phyloP scores from a whole-genome alignment of 2,329 filamentous ascomycete species.

The Cladobotryum protrusum region DNA sequence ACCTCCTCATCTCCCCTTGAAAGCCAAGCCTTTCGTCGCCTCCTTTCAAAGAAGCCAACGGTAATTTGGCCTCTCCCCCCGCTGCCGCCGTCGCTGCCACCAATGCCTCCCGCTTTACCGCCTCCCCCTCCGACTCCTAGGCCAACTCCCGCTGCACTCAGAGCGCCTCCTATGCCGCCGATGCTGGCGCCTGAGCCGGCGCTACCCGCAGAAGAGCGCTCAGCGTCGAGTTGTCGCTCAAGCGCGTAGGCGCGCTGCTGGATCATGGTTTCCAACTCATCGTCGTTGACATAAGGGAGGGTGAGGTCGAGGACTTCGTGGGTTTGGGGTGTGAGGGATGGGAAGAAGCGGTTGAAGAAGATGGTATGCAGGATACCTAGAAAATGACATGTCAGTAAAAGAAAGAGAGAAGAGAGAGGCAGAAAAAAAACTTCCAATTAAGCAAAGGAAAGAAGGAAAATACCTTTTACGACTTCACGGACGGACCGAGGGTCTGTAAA shows the following conservation, averaged over 20 bases:
- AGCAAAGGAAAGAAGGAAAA: slow-evolving; percentile 10
- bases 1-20: slow-evolving; percentile 83
- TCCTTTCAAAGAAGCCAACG: slow-evolving; percentile 94
- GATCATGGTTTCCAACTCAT: slow-evolving; percentile 87
- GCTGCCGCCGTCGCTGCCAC: slow-evolving; percentile 16
- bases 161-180: slow-evolving; percentile 1
- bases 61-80: slow-evolving; percentile 69
- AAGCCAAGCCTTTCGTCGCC: slow-evolving; percentile 72
- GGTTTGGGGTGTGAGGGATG: slow-evolving; percentile 71
- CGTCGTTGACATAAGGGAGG: slow-evolving; percentile 81
- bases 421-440: slow-evolving; percentile 3
- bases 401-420: neutral
- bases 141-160: slow-evolving; percentile 35
- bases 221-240: slow-evolving; percentile 66
- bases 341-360: slow-evolving; percentile 98
- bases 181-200: slow-evolving; percentile 9
- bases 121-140: slow-evolving; percentile 48
- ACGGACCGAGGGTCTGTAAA: slow-evolving; percentile 87
- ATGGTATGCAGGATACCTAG: slow-evolving; percentile 84
- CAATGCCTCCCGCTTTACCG: slow-evolving; percentile 7
- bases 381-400: slow-evolving; percentile 28
- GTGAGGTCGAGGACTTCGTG: slow-evolving; percentile 88
- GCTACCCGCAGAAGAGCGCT: slow-evolving; percentile 35
- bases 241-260: slow-evolving; percentile 78
- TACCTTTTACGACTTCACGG: slow-evolving; percentile 88